Conservation (phyloP, 2,329 filamentous ascomycete species). For the Sarocladiaceae sp. region DNA sequence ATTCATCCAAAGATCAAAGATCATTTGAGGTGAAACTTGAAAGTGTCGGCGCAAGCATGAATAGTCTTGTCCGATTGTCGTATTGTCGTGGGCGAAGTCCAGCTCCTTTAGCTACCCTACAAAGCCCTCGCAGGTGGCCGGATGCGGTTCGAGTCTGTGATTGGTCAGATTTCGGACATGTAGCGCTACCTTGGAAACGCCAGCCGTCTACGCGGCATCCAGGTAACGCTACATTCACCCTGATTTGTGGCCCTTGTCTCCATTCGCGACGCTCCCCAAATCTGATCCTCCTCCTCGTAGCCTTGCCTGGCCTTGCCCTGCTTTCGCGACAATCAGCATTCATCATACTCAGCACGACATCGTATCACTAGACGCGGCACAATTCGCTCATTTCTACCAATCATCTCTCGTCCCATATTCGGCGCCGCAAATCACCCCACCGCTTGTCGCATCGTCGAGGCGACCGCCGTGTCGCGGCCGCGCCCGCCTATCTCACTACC, state of each 20-base stretch:
- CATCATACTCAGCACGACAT: not conserved
- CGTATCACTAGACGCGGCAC: not conserved
- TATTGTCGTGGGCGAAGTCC: too few relatives aligned
- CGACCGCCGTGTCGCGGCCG: constrained; percentile 9
- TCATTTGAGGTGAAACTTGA: too few relatives aligned
- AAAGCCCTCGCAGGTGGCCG: not conserved
- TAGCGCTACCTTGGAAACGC: not conserved
- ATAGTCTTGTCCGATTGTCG: too few relatives aligned
- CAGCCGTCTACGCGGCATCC: not conserved
- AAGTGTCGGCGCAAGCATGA: too few relatives aligned
- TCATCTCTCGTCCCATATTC: not conserved
- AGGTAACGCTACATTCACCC: constrained; percentile 1
- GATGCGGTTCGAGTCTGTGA: not conserved
- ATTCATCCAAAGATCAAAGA: too few relatives aligned
- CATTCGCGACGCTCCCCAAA: constrained; percentile 8
- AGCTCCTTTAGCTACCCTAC: too few relatives aligned
- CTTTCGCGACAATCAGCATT: not conserved
- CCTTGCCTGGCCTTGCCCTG: constrained; percentile 5
- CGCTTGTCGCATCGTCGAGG: constrained; percentile 6
- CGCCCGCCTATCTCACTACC: not conserved
- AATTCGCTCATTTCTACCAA: not conserved
- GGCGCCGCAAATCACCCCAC: not conserved
- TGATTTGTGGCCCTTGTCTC: not conserved
- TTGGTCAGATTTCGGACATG: not conserved
- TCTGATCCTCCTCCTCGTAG: constrained; percentile 5